Evolutionary conservation across 2,329 filamentous ascomycete genomes (phyloP).

Genomic region (Aureobasidium mangrovei): DNA sequence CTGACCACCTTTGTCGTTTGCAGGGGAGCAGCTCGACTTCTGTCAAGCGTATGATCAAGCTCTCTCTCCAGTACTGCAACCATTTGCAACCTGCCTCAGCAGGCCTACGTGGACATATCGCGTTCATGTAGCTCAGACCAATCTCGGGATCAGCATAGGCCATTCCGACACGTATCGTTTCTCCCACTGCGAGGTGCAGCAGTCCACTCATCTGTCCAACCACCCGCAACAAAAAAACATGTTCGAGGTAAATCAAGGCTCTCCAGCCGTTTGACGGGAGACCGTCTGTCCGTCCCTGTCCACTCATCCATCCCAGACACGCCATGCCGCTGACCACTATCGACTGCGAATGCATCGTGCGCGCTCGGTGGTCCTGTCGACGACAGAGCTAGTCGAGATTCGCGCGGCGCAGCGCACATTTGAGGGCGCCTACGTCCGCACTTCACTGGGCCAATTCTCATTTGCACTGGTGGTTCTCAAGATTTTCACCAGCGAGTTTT

Average conservation of each 20-base stretch:
- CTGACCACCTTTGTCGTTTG: too few relatives aligned
- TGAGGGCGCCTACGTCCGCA: slow-evolving; percentile 93
- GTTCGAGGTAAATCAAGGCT: slow-evolving; percentile 8
- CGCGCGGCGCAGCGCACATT: slow-evolving; percentile 93
- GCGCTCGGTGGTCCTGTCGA: slow-evolving; percentile 70
- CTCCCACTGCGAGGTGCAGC: too few relatives aligned
- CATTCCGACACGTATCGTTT: too few relatives aligned
- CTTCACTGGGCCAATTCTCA: slow-evolving; percentile 86
- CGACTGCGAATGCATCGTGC: slow-evolving; percentile 76
- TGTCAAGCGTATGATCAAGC: too few relatives aligned
- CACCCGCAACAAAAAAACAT: neutral
- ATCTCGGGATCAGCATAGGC: too few relatives aligned
- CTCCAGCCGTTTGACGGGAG: neutral
- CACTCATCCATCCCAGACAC: slow-evolving; percentile 30
- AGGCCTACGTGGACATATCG: too few relatives aligned
- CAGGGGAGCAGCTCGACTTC: too few relatives aligned
- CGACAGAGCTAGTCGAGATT: slow-evolving; percentile 83
- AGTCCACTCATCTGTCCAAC: neutral
- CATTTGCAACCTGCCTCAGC: too few relatives aligned
- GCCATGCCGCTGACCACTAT: slow-evolving; percentile 62
- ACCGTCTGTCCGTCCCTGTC: neutral
- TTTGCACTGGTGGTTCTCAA: slow-evolving; percentile 91
- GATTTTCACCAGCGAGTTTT: slow-evolving; percentile 95
- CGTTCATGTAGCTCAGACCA: too few relatives aligned
- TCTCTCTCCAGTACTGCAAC: too few relatives aligned